Base-by-base conservation (phyloP, 192 early-diverging fungal genomes). In the Entophlyctis luteolus region DNA sequence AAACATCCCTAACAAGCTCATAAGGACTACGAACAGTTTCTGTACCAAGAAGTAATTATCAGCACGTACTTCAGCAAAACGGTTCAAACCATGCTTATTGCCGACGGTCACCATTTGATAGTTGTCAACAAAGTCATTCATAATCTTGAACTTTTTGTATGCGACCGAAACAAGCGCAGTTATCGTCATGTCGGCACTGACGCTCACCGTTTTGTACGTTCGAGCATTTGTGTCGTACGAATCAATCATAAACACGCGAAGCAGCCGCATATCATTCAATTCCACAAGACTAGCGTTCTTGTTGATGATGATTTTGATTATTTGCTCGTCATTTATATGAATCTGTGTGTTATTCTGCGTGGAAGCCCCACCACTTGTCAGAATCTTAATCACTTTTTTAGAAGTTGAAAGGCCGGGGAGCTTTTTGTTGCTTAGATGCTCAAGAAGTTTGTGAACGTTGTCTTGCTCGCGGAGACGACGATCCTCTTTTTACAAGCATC, bases 231-330 rank as follows among this genome's bases (percentile, higher is more conserved):
- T 73, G 14, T 36, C 59, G 10, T 54, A 42, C 48, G 2, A 55
- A 22, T 70, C 79, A 46, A 70, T 49, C 75, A 77, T 73, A 46
- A 58, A 75, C 5, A 81, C 74, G 3, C 79, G 70, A 39, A 81
- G 53, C 5, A 78, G 60, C 29, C 60, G 42, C 47, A 73, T 66
- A 48, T 68, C 60, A 45, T 73, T 71, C 34, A 70, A 69, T 56
- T 75, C 73, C 42, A 68, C 63, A 36, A 78, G 29, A 48, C 77
- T 75, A 28, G 74, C 68, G 68, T 81, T 73, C 31, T 75, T 75
- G 72, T 81, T 81, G 46, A 81, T 72, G 60, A 81, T 70, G 27
- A 81, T 65, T 48, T 74, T 72, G 62, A 81, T 78, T 70, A 81
- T 78, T 58, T 78, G 78, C 27, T 81, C 79, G 52, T 81, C 79